A percentile compares a stretch with the other conserved stretches of the same genome.
Conservation (phyloP, 768 basidiomycete species). For the Psilocybe subaeruginosa region DNA sequence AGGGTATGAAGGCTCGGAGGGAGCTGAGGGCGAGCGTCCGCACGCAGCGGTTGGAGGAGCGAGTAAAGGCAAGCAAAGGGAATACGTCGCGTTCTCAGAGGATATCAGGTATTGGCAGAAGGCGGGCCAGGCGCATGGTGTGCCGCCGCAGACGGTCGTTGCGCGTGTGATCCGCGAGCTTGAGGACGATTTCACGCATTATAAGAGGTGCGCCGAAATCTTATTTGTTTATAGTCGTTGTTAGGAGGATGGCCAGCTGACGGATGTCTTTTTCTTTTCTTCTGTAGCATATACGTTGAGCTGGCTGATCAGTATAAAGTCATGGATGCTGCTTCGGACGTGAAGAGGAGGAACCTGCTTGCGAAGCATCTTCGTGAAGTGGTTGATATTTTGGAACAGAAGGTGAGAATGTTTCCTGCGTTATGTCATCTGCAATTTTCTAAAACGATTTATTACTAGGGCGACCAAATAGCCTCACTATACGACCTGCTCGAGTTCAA, state of each 20-base stretch:
- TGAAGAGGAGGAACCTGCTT: constrained; percentile 80
- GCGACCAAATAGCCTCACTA: constrained; percentile 91
- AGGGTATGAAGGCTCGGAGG: constrained; percentile 50
- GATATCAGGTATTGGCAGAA: constrained; percentile 32
- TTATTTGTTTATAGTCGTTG: constrained; percentile 1
- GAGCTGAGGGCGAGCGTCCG: constrained; percentile 25
- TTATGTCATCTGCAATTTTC: no score
- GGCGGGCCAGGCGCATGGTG: constrained; percentile 35
- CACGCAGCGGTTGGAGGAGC: constrained; percentile 6
- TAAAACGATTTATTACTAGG: constrained; percentile 43
- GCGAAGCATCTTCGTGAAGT: constrained; percentile 90
- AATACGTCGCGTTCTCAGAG: constrained; percentile 26
- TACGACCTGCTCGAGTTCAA: constrained; percentile 83
- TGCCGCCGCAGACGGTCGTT: constrained; percentile 89
- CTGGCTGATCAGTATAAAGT: constrained; percentile 91
- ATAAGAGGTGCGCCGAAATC: constrained; percentile 73
- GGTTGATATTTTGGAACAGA: constrained; percentile 89
- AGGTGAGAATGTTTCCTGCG: constrained; percentile 49
- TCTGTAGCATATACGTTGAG: constrained; percentile 82
- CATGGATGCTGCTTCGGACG: constrained; percentile 84
- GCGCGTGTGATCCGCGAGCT: constrained; percentile 83
- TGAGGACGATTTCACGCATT: constrained; percentile 94
- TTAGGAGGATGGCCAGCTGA: not conserved
- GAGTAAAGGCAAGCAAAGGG: constrained; percentile 35
- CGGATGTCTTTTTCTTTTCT: constrained; percentile 4